A percentile compares a stretch with the other conserved stretches of the same genome.
phyloP scores from a whole-genome alignment of 1,284 basidiomycete genomes.

The Boletellus sp. region DNA sequence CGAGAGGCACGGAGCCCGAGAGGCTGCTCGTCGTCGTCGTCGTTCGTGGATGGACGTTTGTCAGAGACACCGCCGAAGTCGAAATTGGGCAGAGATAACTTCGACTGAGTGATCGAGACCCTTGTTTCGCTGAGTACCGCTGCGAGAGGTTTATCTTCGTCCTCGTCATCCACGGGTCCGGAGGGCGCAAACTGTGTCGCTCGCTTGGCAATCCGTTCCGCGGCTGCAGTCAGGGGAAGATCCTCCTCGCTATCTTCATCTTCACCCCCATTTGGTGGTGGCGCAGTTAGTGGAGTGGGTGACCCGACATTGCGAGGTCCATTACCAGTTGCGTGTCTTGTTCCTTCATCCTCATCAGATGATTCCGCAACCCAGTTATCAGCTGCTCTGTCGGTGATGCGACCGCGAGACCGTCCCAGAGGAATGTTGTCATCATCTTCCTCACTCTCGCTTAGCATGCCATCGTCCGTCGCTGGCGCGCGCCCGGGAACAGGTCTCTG shows the following conservation, averaged over 20 bases:
- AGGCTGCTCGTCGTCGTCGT: constrained; percentile 57
- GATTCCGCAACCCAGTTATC: constrained; percentile 56
- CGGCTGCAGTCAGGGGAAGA: constrained; percentile 63
- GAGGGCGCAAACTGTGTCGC: constrained; percentile 19
- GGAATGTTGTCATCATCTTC: constrained; percentile 44
- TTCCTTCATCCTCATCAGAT: constrained; percentile 52
- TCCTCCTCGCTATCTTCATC: constrained; percentile 70
- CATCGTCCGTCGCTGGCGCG: constrained; percentile 45
- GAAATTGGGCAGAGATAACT: constrained; percentile 44
- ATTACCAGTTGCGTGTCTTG: constrained; percentile 52
- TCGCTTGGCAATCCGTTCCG: constrained; percentile 33
- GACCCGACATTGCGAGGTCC: constrained; percentile 43
- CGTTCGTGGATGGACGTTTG: constrained; percentile 24
- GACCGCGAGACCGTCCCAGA: constrained; percentile 23
- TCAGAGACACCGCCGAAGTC: constrained; percentile 40
- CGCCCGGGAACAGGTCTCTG: constrained; percentile 43
- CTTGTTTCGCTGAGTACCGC: constrained; percentile 54
- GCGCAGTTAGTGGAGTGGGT: constrained; percentile 13
- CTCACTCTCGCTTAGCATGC: constrained; percentile 47
- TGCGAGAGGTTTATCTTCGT: constrained; percentile 72
- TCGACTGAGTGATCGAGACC: constrained; percentile 46
- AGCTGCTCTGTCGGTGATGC: constrained; percentile 29
- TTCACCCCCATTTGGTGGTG: constrained; percentile 10
- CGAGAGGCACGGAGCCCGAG: constrained; percentile 48
- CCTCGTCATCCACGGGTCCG: constrained; percentile 28